Evolutionary conservation across 768 basidiomycete genomes (phyloP).

Genomic region (Lentinula sp.): DNA sequence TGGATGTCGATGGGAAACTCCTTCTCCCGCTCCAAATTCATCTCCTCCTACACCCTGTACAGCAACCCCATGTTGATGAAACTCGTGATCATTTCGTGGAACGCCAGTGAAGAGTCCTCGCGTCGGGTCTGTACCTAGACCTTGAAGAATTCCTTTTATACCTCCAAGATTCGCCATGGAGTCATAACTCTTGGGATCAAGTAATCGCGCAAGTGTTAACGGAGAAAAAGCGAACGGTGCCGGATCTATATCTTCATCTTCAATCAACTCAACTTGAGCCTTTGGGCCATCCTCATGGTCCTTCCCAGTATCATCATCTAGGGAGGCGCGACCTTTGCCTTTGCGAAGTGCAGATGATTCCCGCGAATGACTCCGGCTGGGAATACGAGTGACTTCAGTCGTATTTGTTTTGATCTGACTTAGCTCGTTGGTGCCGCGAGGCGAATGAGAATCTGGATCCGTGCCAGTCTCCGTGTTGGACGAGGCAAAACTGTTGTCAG

Average conservation of each 20-base stretch:
- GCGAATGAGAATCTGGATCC: slow-evolving; percentile 37
- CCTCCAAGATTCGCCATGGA: slow-evolving; percentile 70
- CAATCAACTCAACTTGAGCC: slow-evolving; percentile 16
- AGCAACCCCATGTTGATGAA: neutral
- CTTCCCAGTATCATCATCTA: slow-evolving; percentile 6
- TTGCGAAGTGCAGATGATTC: slow-evolving; percentile 11
- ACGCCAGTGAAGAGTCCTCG: slow-evolving; percentile 30
- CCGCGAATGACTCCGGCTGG: slow-evolving; percentile 16
- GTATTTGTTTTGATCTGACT: slow-evolving; percentile 33
- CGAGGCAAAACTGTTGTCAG: slow-evolving; percentile 38
- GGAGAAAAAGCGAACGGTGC: slow-evolving; percentile 74
- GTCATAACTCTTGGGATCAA: slow-evolving; percentile 83
- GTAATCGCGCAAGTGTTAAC: slow-evolving; percentile 69
- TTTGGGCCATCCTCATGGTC: slow-evolving; percentile 16
- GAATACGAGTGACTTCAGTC: slow-evolving; percentile 28
- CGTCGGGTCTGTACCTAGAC: slow-evolving; percentile 63
- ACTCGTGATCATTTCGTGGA: neutral
- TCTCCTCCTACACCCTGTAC: slow-evolving; percentile 13
- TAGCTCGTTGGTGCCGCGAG: slow-evolving; percentile 16
- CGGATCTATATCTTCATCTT: slow-evolving; percentile 44
- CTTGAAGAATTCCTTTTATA: slow-evolving; percentile 51
- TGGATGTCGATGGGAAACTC: slow-evolving; percentile 20
- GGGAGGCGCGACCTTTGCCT: slow-evolving; percentile 5
- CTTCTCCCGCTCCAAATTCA: slow-evolving; percentile 14
- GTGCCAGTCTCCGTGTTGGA: slow-evolving; percentile 25